A percentile compares a stretch with the other conserved stretches of the same genome.
Conservation (phyloP, 2,329 filamentous ascomycete genomes). For the Aspergillus floridensis region DNA sequence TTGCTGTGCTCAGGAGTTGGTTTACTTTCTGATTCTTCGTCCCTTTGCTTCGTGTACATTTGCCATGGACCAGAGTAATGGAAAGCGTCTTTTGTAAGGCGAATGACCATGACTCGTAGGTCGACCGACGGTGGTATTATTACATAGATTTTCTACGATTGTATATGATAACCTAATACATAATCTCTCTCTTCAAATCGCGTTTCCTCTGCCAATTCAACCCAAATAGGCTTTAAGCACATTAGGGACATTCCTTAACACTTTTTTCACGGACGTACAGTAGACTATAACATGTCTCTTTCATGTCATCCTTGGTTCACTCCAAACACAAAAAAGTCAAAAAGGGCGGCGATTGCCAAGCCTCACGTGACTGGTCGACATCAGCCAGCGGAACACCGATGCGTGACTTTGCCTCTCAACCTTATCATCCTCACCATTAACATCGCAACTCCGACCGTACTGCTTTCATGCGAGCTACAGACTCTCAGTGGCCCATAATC, state of each 20-base stretch:
- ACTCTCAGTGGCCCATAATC: background rate
- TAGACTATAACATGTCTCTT: background rate
- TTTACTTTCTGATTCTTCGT: background rate
- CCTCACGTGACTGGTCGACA: conserved; percentile 11
- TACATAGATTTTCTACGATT: conserved; percentile 17
- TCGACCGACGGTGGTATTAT: background rate
- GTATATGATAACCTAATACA: conserved; percentile 24
- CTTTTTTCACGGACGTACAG: too few relatives aligned
- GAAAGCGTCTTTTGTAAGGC: background rate
- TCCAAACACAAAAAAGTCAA: conserved; percentile 1
- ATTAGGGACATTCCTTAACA: too few relatives aligned
- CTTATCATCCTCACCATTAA: background rate
- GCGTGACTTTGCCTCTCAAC: conserved; percentile 4
- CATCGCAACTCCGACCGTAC: background rate
- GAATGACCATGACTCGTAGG: conserved; percentile 1
- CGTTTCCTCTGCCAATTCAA: too few relatives aligned
- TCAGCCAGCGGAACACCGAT: conserved; percentile 1
- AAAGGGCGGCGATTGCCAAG: conserved; percentile 15
- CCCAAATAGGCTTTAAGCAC: too few relatives aligned
- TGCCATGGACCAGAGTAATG: background rate
- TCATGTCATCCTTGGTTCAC: conserved; percentile 1
- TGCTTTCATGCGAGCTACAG: background rate
- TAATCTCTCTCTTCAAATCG: conserved; percentile 13
- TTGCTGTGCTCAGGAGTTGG: conserved; percentile 1
- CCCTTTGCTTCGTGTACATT: conserved; percentile 9